Base-by-base conservation (phyloP, 1,284 basidiomycete genomes). In the Anthracocystis panici-leucophaei region DNA sequence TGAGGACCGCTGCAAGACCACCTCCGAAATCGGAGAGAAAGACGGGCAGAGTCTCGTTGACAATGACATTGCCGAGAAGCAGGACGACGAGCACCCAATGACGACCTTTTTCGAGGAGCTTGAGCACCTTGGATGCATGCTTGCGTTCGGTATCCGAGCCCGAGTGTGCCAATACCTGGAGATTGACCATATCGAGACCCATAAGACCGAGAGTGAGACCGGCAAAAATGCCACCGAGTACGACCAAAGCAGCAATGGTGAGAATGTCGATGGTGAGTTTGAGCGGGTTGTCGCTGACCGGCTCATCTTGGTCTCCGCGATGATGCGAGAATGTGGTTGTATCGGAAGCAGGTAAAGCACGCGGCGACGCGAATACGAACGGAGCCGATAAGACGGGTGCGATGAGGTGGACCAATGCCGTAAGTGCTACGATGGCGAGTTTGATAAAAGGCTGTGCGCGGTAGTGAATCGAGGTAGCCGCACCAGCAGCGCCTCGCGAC, bases 21-120 rank as follows among this genome's bases (percentile, higher is more conserved):
- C 81, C 81, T 23, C 82, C 82, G 64, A 81, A 82, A 65, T 74
- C 69, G 56, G 73, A 70, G 57, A 88, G 82, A 65, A 78, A 81
- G 51, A 81, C 66, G 40, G 87, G 88, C 35, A 88, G 78, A n/a
- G 87, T 86, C 53, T 87, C 87, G 75, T 88, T 88, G 66, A 92
- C 78, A 41, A 94, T 92, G 65, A 95, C 93, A 81, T 95, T 95
- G 52, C 91, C 90, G 3, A 95, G 88, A 1, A 97, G 88, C 8
- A 93, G 92, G 53, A 96, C 94, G 60, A 84, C 83, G 21, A 97
- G 89, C 12, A 97, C 94, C 95, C 95, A 97, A 86, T 97, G 95
- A 12, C 94, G 89, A 0, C 95, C 93, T 79, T 89, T 91, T 55
- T 87, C 87, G 86, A 97, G 90, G 2, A 97, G 88, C n/a, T 86